Evolutionary conservation across 2,329 filamentous ascomycete genomes (phyloP).

Genomic region (Aspergillus sp.): DNA sequence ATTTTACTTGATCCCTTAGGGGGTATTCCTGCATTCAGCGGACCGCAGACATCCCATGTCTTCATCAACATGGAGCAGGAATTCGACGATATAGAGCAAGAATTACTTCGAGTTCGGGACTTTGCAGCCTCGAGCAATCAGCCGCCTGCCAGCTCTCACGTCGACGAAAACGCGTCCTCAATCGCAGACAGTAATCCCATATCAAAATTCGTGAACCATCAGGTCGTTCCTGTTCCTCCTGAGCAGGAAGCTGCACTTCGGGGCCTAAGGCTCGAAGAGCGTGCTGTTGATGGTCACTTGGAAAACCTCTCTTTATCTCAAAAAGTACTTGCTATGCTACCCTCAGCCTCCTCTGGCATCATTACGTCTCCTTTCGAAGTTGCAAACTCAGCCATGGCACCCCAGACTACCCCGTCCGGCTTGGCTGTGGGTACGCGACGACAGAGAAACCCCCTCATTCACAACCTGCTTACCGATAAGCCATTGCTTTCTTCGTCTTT

Average conservation of each 20-base stretch:
- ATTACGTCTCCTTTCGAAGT: slow-evolving; percentile 85
- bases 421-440: slow-evolving; percentile 55
- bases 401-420: slow-evolving; percentile 23
- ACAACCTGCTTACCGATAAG: slow-evolving; percentile 94
- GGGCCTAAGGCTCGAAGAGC: slow-evolving; percentile 11
- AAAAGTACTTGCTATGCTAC: slow-evolving; percentile 69
- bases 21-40: slow-evolving; percentile 68
- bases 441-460: slow-evolving; percentile 81
- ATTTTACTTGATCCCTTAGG: slow-evolving; percentile 86
- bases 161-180: slow-evolving; percentile 13
- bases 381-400: slow-evolving; percentile 54
- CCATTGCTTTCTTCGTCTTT: slow-evolving; percentile 89
- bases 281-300: slow-evolving; percentile 49
- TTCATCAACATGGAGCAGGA: slow-evolving; percentile 96
- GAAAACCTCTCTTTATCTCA: slow-evolving; percentile 73
- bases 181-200: slow-evolving; percentile 41
- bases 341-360: slow-evolving; percentile 79
- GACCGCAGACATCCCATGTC: slow-evolving; percentile 64
- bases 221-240: slow-evolving; percentile 11
- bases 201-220: slow-evolving; percentile 26
- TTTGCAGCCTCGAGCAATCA: slow-evolving; percentile 10
- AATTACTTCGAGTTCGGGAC: slow-evolving; percentile 49
- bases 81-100: slow-evolving; percentile 64
- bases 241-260: slow-evolving; percentile 10
- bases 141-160: background rate